Percentiles rank a stretch among this genome's conserved stretches.
phyloP scores from a whole-genome alignment of 2,329 filamentous ascomycete genomes.

The Rhynchosporium agropyri region DNA sequence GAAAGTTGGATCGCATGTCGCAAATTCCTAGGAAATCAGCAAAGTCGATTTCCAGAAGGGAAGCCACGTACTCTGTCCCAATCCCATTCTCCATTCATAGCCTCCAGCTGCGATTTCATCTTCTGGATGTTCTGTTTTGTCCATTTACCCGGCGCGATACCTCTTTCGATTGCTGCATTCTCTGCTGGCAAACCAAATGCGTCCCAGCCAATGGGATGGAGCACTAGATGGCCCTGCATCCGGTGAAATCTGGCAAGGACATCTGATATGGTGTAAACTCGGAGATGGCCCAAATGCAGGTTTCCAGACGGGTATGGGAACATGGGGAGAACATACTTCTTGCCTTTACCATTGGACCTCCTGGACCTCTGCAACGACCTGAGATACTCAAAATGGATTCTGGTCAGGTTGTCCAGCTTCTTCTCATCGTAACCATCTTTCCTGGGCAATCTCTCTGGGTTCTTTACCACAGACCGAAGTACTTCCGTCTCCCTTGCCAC shows the following conservation, averaged over 20 bases:
- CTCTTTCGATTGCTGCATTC: slow-evolving; percentile 85
- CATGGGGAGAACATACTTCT: slow-evolving; percentile 81
- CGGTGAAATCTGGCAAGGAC: slow-evolving; percentile 75
- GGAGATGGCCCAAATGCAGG: slow-evolving; percentile 83
- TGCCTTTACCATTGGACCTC: slow-evolving; percentile 19
- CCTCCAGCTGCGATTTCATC: slow-evolving; percentile 80
- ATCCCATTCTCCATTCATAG: slow-evolving; percentile 82
- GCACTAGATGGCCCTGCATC: slow-evolving; percentile 73
- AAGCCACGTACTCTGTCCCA: slow-evolving; percentile 71
- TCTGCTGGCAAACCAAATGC: slow-evolving; percentile 89
- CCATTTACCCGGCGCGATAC: slow-evolving; percentile 77
- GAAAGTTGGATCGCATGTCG: slow-evolving; percentile 81
- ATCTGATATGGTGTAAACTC: slow-evolving; percentile 90
- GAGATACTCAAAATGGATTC: not conserved
- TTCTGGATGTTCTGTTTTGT: slow-evolving; percentile 77
- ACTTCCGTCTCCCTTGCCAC: too few relatives aligned
- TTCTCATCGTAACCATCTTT: not conserved
- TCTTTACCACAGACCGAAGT: too few relatives aligned
- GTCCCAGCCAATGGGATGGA: slow-evolving; percentile 95
- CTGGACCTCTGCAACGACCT: too few relatives aligned
- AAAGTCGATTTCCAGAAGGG: not conserved
- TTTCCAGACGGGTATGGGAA: slow-evolving; percentile 90
- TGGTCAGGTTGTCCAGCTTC: not conserved
- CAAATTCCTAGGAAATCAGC: slow-evolving; percentile 64
- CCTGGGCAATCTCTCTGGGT: not conserved